Percentiles rank a stretch among this genome's conserved stretches.
Evolutionary conservation across 805 yeast genomes (phyloP).

Genomic region (Wickerhamomyces bisporus): DNA sequence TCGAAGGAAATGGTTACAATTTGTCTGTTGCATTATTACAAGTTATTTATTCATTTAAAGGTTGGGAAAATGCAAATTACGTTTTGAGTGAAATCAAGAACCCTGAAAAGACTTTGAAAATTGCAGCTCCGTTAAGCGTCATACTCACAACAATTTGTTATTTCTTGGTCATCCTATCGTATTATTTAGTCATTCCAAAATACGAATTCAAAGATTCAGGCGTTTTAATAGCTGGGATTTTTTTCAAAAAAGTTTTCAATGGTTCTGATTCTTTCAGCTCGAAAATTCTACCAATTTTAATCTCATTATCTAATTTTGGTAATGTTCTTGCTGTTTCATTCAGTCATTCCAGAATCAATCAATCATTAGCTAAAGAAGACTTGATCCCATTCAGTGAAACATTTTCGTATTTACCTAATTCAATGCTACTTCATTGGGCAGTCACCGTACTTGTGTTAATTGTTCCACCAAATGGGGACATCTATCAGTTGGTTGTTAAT

Average conservation of each 20-base stretch:
- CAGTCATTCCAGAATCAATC: conserved; percentile 55
- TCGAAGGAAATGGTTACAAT: conserved; percentile 41
- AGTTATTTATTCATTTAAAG: conserved; percentile 59
- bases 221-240: conserved; percentile 58
- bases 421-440: conserved; percentile 50
- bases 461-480: conserved; percentile 58
- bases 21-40: conserved; percentile 53
- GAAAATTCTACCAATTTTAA: conserved; percentile 47
- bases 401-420: conserved; percentile 40
- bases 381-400: conserved; percentile 43
- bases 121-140: conserved; percentile 59
- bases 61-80: conserved; percentile 68
- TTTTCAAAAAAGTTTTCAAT: conserved; percentile 46
- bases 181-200: conserved; percentile 39
- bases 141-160: conserved; percentile 47
- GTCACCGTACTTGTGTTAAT: conserved; percentile 49
- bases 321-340: conserved; percentile 60
- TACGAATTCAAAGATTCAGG: conserved; percentile 48
- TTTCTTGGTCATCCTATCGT: conserved; percentile 52
- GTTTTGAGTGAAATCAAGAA: conserved; percentile 54
- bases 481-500: conserved; percentile 59
- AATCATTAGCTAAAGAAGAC: conserved; percentile 48
- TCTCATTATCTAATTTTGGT: conserved; percentile 59
- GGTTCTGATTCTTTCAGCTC: conserved; percentile 46
- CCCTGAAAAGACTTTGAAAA: conserved; percentile 51